phyloP scores from a whole-genome alignment of 164 flowering plant genomes.

The Annona cherimola region DNA sequence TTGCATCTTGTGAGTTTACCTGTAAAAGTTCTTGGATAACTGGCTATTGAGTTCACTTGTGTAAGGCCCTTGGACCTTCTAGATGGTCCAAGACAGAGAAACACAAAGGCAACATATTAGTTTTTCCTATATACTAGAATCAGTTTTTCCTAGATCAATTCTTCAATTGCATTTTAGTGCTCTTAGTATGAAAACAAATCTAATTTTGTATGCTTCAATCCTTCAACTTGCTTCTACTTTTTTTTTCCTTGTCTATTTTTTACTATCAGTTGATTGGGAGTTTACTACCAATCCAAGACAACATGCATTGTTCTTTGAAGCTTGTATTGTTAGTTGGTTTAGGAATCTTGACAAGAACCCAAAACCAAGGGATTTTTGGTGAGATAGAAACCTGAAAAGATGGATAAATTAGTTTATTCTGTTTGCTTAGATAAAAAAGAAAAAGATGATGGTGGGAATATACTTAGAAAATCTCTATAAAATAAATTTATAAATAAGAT shows the following conservation, averaged over 20 bases:
- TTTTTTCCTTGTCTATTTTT: not conserved
- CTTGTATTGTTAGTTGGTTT: not conserved
- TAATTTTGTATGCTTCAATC: slow-evolving; percentile 25
- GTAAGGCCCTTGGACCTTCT: no score
- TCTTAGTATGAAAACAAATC: slow-evolving; percentile 82
- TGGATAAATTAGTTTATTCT: not conserved
- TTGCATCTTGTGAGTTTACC: no score
- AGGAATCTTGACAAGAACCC: not conserved
- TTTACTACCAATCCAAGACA: no score
- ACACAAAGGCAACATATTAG: no score
- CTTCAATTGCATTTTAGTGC: slow-evolving; percentile 41
- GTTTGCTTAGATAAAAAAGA: no score
- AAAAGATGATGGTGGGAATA: not conserved
- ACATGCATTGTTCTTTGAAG: not conserved
- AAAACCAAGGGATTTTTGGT: not conserved
- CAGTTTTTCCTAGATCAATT: slow-evolving; percentile 1
- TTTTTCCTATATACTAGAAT: no score
- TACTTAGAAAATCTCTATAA: not conserved
- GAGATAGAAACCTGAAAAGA: not conserved
- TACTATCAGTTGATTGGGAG: no score
- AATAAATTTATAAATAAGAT: not conserved
- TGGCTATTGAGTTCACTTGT: no score
- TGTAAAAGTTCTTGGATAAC: no score
- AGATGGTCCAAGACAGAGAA: no score
- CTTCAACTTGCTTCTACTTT: not conserved